Evolutionary conservation across 345 rosid species (phyloP), one percentile per base, ranked within the genome.

Genomic region (Litchi chinensis): DNA sequence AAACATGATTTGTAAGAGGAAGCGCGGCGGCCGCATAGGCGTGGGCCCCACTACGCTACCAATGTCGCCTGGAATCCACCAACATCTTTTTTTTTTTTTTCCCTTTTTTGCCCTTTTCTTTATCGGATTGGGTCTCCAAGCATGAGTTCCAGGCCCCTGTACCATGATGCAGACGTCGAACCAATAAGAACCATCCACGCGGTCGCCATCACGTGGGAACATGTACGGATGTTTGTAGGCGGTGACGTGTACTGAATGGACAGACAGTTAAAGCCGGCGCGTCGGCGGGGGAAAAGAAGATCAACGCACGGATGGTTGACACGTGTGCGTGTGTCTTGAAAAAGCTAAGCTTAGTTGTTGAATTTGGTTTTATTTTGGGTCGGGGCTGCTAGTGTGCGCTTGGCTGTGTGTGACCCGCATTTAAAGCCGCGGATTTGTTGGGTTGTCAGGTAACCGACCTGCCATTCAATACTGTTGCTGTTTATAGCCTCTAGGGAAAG

Each of bases 1-100:
- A 91, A 88, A 76, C 77, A 77, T 76, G 52, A 18, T 16, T 32
- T 10, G 48, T 3, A 10, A 77, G 40, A 59, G 60, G 54, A 69
- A 79, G 74, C 82, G 87, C 88, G 90, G 92, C 93, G 82, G 93
- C 93, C 86, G 85, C 87, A 83, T 83, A 73, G 59, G 13, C 0
- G 71, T 71, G 78, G 90, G 91, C 40, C 83, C 97, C 87, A 73
- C 78, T 39, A 32, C 37, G 0, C 75, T 76, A 72, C 0, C 1
- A 64, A 71, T 76, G 82, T 80, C 88, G 82, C 85, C 84, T 83
- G 83, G 89, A 88, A 79, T 86, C 90, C 80, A 85, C 91, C 83
- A 88, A 69, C 82, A 84, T 44, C 76, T 82, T 67, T 78, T 77
- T 57, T 80, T 80, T 80, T 71, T 63, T 78, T 39, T 56, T 76